Conservation (phyloP, 2,329 filamentous ascomycete species). For the Fusarium begoniae region DNA sequence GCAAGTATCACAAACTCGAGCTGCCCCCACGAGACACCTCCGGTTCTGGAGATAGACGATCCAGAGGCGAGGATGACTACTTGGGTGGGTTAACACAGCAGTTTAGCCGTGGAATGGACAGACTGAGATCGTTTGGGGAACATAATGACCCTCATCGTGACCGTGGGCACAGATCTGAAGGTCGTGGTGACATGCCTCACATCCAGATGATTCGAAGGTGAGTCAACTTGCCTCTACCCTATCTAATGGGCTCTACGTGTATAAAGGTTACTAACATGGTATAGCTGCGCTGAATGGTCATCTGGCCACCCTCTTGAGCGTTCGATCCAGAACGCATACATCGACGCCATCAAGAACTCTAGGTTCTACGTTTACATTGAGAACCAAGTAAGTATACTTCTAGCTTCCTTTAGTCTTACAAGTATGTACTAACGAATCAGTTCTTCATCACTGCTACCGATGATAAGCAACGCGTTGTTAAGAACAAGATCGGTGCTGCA, state of each 20-base stretch:
- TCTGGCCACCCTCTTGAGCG: constrained; percentile 66
- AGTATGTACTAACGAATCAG: constrained; percentile 29
- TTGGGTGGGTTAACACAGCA: constrained; percentile 57
- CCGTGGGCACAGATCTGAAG: constrained; percentile 11
- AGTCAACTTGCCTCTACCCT: neutral
- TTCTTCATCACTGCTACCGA: constrained; percentile 88
- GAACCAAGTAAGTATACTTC: constrained; percentile 63
- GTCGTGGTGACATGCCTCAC: constrained; percentile 41
- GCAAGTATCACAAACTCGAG: constrained; percentile 57
- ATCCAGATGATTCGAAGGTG: constrained; percentile 65
- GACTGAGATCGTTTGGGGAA: constrained; percentile 49
- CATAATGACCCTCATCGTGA: constrained; percentile 29
- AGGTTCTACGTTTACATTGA: constrained; percentile 83
- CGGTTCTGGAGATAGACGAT: constrained; percentile 30
- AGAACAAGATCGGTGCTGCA: constrained; percentile 80
- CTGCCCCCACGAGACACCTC: neutral
- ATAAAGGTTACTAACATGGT: neutral
- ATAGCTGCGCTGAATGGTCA: constrained; percentile 62
- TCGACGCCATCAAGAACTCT: constrained; percentile 73
- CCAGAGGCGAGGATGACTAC: constrained; percentile 43
- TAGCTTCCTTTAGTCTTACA: accelerated
- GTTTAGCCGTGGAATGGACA: constrained; percentile 52
- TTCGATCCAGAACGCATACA: constrained; percentile 88
- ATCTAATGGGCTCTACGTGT: no score
- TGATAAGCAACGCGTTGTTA: constrained; percentile 74